Percentiles rank a stretch among this genome's conserved stretches.
phyloP scores from a whole-genome alignment of 2,329 filamentous ascomycete species.

The Clonostachys sp. region DNA sequence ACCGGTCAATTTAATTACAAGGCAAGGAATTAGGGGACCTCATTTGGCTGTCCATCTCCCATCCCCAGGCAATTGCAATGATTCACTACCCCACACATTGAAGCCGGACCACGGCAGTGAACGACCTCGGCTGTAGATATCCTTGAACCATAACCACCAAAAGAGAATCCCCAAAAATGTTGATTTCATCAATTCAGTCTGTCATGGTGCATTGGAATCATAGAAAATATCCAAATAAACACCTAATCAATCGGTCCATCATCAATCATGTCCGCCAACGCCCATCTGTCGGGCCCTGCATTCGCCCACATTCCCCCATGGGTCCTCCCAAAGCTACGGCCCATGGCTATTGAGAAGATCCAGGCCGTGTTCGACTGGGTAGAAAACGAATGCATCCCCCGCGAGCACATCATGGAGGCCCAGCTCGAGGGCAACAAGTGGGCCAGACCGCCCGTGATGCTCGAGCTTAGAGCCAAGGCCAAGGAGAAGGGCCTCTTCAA shows the following conservation, averaged over 20 bases:
- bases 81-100: no score
- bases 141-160: no score
- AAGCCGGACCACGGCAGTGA: no score
- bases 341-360: slow-evolving; percentile 66
- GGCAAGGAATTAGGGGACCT: no score
- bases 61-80: no score
- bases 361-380: slow-evolving; percentile 87
- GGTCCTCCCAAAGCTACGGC: slow-evolving; percentile 15
- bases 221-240: no score
- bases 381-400: slow-evolving; percentile 82
- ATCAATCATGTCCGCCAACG: neutral
- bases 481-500: slow-evolving; percentile 83
- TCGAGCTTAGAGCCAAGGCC: slow-evolving; percentile 51
- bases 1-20: no score
- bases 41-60: no score
- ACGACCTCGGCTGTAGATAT: no score
- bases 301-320: slow-evolving; percentile 17
- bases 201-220: no score
- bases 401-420: slow-evolving; percentile 70
- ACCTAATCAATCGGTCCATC: neutral
- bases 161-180: no score
- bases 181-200: no score
- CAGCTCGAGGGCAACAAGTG: slow-evolving; percentile 73
- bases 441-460: slow-evolving; percentile 65
- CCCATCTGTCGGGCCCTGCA: slow-evolving; percentile 13